Conservation (phyloP, 176 grass and related monocot species). For the Cymbopogon citratus region DNA sequence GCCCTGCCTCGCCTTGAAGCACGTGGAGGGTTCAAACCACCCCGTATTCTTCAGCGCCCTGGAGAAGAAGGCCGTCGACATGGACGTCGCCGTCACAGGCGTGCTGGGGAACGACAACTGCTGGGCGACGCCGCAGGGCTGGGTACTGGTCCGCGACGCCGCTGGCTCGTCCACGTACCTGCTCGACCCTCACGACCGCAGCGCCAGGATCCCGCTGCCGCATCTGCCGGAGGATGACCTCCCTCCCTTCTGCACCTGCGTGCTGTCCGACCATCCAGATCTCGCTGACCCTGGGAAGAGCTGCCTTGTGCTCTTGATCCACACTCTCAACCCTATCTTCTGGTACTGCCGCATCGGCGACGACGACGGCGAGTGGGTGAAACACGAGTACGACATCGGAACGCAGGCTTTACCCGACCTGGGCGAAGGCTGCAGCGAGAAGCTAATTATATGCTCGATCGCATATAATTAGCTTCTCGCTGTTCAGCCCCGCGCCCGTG, state of each 20-base stretch:
- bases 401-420: neutral
- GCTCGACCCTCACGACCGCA: neutral
- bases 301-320: neutral
- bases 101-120: neutral
- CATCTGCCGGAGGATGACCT: neutral
- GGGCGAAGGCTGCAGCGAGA: neutral
- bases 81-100: neutral
- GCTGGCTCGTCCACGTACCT: neutral
- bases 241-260: neutral
- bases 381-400: constrained; percentile 6
- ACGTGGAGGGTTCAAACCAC: neutral
- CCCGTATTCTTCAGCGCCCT: neutral
- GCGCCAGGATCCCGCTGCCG: neutral
- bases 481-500: neutral
- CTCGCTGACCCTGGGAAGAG: neutral
- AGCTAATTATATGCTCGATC: neutral
- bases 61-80: neutral
- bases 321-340: neutral
- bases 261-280: neutral
- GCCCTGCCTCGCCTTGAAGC: constrained; percentile 4
- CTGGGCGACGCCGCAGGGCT: constrained; percentile 6
- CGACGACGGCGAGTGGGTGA: neutral
- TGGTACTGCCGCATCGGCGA: neutral
- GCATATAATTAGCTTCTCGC: neutral
- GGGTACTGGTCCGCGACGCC: neutral